Conservation (phyloP, 768 basidiomycete species). For the Trametes coccinea region DNA sequence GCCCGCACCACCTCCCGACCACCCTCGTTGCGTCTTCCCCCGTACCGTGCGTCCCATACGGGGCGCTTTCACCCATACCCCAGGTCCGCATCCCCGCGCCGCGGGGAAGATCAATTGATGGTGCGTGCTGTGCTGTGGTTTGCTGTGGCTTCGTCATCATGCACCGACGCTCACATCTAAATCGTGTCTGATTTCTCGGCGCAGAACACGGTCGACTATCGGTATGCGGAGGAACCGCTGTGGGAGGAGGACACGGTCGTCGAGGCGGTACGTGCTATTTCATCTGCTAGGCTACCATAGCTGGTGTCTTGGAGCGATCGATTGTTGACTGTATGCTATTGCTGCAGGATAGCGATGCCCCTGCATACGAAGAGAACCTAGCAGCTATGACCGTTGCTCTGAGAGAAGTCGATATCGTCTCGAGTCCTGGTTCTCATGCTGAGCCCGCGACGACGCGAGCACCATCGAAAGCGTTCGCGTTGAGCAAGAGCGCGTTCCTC, state of each 20-base stretch:
- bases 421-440: no score
- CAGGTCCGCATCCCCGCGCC: background rate
- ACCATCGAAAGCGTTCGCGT: no score
- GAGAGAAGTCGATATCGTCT: no score
- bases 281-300: no score
- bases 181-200: background rate
- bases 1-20: background rate
- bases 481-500: no score
- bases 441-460: no score
- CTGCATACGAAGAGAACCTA: no score
- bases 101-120: background rate
- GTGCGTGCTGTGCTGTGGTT: background rate
- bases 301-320: no score
- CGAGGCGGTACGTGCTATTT: background rate
- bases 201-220: constrained; percentile 11
- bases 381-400: no score
- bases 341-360: no score
- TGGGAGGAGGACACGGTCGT: background rate
- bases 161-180: no score
- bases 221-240: constrained; percentile 2
- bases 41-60: constrained; percentile 6
- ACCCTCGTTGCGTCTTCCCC: background rate
- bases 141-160: background rate
- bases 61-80: constrained; percentile 16
- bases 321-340: no score